phyloP scores from a whole-genome alignment of 2,329 filamentous ascomycete genomes.

The Ascochyta clinopodiicola region DNA sequence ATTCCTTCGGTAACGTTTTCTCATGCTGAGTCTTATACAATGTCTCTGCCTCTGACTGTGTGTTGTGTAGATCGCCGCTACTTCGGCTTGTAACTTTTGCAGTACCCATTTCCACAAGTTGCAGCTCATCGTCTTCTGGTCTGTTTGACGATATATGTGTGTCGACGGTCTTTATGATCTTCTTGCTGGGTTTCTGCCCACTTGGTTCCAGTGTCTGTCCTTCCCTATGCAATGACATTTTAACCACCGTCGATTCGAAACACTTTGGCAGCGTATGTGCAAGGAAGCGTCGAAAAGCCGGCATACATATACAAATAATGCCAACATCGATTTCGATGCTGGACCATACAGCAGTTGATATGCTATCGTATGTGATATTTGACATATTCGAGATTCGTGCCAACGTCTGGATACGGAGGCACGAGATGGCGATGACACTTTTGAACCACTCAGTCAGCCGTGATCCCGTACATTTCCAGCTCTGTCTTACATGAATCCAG shows the following conservation, averaged over 20 bases:
- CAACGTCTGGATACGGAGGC: not conserved
- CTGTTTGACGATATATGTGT: conserved; percentile 1
- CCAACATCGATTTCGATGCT: conserved; percentile 11
- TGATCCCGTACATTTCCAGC: not conserved
- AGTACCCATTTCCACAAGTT: conserved; percentile 2
- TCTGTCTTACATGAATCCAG: conserved; percentile 45
- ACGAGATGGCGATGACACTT: conserved; percentile 1
- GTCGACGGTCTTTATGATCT: conserved; percentile 16
- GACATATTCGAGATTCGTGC: not conserved
- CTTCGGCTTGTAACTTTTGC: not conserved
- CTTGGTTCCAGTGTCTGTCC: not conserved
- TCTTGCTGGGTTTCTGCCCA: not conserved
- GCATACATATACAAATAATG: conserved; percentile 13
- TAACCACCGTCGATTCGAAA: not conserved
- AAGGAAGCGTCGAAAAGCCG: conserved; percentile 9
- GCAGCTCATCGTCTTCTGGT: conserved; percentile 10
- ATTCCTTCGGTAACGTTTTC: not conserved
- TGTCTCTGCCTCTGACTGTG: not conserved
- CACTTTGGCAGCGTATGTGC: not conserved
- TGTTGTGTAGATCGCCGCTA: not conserved
- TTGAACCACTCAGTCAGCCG: not conserved
- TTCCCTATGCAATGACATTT: not conserved
- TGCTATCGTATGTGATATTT: conserved; percentile 3
- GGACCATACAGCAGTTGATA: not conserved
- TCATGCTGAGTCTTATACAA: not conserved